phyloP scores from a whole-genome alignment of 495 filamentous ascomycete species.

The Podospora fimiseda region DNA sequence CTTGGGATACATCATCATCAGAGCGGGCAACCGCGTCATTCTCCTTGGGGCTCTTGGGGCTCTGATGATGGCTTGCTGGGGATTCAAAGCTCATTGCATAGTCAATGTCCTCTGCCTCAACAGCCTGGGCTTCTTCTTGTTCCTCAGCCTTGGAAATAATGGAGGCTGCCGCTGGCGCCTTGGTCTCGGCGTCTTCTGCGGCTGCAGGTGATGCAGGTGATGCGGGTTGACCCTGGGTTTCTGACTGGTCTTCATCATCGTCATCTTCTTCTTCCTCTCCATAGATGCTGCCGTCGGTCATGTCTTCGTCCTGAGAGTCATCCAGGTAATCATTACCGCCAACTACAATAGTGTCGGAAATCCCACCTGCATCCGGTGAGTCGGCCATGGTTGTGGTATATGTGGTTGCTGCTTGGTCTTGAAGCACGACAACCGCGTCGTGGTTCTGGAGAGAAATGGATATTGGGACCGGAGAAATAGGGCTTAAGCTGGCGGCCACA shows the following conservation, averaged over 20 bases:
- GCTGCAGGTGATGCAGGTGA: no score
- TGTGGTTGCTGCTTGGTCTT: slow-evolving; percentile 27
- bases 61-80: slow-evolving; percentile 25
- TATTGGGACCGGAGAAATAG: slow-evolving; percentile 16
- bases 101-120: slow-evolving; percentile 35
- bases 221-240: no score
- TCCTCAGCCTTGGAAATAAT: background rate
- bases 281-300: slow-evolving; percentile 28
- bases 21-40: slow-evolving; percentile 9
- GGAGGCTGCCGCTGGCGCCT: no score
- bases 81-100: slow-evolving; percentile 46
- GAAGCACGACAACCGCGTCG: slow-evolving; percentile 31
- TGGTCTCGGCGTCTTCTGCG: background rate
- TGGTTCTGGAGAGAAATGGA: slow-evolving; percentile 25
- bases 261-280: slow-evolving; percentile 24
- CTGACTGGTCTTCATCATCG: slow-evolving; percentile 1
- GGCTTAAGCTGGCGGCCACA: slow-evolving; percentile 35
- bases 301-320: slow-evolving; percentile 20
- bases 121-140: background rate
- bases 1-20: slow-evolving; percentile 28
- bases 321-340: slow-evolving; percentile 23
- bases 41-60: slow-evolving; percentile 25
- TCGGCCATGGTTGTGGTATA: slow-evolving; percentile 15
- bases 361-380: slow-evolving; percentile 6
- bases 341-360: slow-evolving; percentile 29